Base-by-base conservation (phyloP, 768 basidiomycete genomes). In the Pleurotus citrinopileatus region DNA sequence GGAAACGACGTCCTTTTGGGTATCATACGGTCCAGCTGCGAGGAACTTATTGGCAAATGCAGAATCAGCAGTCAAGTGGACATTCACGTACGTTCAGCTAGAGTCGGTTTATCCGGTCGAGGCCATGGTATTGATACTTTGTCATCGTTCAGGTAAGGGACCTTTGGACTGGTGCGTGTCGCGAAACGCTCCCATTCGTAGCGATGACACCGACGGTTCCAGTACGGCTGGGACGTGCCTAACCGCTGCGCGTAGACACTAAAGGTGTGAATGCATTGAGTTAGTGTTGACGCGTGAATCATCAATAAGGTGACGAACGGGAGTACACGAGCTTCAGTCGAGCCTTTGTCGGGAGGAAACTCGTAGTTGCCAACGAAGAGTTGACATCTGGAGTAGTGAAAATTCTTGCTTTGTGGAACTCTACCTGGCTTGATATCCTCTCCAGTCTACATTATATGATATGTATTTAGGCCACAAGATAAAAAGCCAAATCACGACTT, bases 181-280 rank as follows among this genome's bases (percentile, higher is more conserved):
- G 87, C 89, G 57, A 82, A 81, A 51, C 91, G 83, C 40, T 80
- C 77, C 91, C 91, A 94, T 20, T 83, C 74, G 63, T 76, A 92
- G 23, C 80, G 77, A 58, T 77, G 76, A 37, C 73, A 67, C 53
- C 71, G 69, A 3, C 74, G 73, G 56, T 82, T 76, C 82, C 83
- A 93, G 44, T 71, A 69, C 2, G 89, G 82, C 12, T 73, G 64
- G 15, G 86, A 77, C 8, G 80, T 83, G 40, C 81, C 80, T 36
- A 92, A 47, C 25, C 91, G 87, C 54, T 77, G 78, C 2, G 90
- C 91, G 67, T 90, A 94, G 0, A 93, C 86, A 10, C 91, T 94
- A n/a, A n/a, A n/a, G n/a, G n/a, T n/a, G n/a, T n/a, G n/a, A n/a
- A n/a, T n/a, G n/a, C n/a, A n/a, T n/a, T n/a, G n/a, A n/a, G n/a